Base-by-base conservation (phyloP, 306 rosid genomes). In the Casuarina cunninghamiana region DNA sequence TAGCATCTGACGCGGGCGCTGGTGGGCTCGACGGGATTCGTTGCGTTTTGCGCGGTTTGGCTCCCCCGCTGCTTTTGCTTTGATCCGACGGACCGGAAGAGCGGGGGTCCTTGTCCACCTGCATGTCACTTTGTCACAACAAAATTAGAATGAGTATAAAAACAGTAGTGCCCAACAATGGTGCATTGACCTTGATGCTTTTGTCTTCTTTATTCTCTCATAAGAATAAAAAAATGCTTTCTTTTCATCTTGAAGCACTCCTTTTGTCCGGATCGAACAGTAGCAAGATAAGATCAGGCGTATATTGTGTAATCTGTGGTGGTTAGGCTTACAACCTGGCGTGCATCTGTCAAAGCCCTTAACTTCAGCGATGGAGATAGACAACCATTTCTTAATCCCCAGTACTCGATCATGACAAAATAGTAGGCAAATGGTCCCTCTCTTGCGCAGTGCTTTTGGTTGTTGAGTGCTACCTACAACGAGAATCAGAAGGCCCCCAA, bases 61-160 rank as follows among this genome's bases (percentile, higher is more conserved):
- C 10, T 37, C 37, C 43, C 19, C 65, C 54, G 42, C 65, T 45
- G 84, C 83, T 79, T 77, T 89, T 48, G 81, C 85, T 72, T 80
- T 73, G 43, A 72, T 63, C 75, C 3, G 55, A 84, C 87, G 87
- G 81, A 49, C 79, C 74, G 85, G 51, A 76, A 83, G 82, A 76
- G 69, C 77, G 79, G 65, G 51, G 38, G 84, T 81, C 80, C 13
- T 2, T 60, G 19, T 45, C 51, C 19, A 12, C 17, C 26, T 65
- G 45, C 21, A 13, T 0, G 60, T 53, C 21, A 1, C 32, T 26
- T 26, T 26, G 32, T 26, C 32, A 26, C 32, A 26, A 26, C 32
- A 26, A 26, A 26, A 26, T 26, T 26, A 26, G 32, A 26, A 26
- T 26, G 32, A 26, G 32, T 26, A 26, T 26, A 26, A 26, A 1